Percentiles rank a stretch among this genome's conserved stretches.
These are phyloP conservation scores for Dillenia suffruticosa DNA, from an alignment of 164 flowering plant species.

Conservation along the genomic window DNA sequence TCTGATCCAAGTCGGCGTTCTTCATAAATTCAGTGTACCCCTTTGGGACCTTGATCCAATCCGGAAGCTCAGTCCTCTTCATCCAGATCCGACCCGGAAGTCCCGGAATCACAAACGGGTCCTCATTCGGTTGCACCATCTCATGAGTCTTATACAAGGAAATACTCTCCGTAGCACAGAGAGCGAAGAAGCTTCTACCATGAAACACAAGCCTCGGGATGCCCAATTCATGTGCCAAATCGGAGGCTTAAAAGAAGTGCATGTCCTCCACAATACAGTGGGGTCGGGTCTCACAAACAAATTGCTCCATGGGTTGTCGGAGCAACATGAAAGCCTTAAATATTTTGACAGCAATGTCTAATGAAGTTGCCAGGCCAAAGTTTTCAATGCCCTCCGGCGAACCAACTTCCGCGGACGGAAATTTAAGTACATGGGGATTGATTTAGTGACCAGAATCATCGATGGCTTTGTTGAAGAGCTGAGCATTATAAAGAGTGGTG, in stretches of 20 bases:
- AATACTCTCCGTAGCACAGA: conserved; percentile 3
- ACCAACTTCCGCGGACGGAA: conserved; percentile 30
- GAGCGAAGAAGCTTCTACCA: conserved; percentile 20
- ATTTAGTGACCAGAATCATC: conserved; percentile 15
- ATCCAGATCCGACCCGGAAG: conserved; percentile 24
- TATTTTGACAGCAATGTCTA: conserved; percentile 13
- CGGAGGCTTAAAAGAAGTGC: conserved; percentile 27
- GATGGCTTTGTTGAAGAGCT: conserved; percentile 7
- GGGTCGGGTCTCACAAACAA: conserved; percentile 19
- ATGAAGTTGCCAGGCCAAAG: background rate
- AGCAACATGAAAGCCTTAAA: conserved; percentile 18
- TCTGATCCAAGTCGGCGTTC: background rate
- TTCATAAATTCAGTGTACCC: background rate
- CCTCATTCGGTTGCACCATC: conserved; percentile 6
- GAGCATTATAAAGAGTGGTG: conserved; percentile 27
- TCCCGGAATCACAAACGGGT: conserved; percentile 17
- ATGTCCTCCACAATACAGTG: conserved; percentile 33
- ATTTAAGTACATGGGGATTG: conserved; percentile 8
- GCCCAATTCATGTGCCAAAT: conserved; percentile 15
- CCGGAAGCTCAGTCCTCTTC: conserved; percentile 14
- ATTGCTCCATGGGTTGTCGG: conserved; percentile 20
- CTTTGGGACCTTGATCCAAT: background rate
- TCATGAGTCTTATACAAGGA: conserved; percentile 8
- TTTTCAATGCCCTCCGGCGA: conserved; percentile 37
- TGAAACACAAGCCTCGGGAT: conserved; percentile 30